Conservation (phyloP, 805 yeast genomes). For the Starmerella sp. region DNA sequence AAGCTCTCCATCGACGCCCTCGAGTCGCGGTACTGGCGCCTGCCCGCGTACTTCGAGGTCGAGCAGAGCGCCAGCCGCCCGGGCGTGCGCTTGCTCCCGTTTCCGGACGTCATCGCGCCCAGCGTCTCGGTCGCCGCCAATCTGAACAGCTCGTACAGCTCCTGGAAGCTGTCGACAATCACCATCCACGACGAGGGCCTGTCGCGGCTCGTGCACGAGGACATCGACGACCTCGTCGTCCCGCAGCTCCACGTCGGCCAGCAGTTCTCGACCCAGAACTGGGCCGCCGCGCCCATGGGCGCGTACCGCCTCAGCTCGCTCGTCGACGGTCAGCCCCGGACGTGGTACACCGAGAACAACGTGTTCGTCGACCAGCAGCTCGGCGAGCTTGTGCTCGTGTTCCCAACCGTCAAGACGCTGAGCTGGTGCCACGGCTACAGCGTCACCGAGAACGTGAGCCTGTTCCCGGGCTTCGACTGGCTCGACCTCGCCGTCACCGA, state of each 20-base stretch:
- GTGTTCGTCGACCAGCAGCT: conserved; percentile 9
- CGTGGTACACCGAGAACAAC: conserved; percentile 9
- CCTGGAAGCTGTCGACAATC: conserved; percentile 7
- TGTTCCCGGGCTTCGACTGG: conserved; percentile 6
- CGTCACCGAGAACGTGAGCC: neutral
- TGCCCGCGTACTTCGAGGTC: conserved; percentile 11
- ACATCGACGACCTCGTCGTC: conserved; percentile 10
- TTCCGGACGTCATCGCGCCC: neutral
- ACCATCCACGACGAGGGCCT: conserved; percentile 1
- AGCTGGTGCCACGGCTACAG: conserved; percentile 15
- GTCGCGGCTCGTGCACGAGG: conserved; percentile 7
- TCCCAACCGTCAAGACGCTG: neutral
- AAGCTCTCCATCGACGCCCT: neutral
- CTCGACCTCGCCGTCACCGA: neutral
- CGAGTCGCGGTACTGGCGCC: neutral
- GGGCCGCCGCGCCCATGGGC: neutral
- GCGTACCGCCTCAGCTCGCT: conserved; percentile 2
- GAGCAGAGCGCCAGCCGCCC: neutral
- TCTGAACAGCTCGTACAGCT: neutral
- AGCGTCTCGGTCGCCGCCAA: neutral
- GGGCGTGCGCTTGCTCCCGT: neutral
- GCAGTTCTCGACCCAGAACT: conserved; percentile 3
- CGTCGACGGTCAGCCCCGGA: conserved; percentile 10
- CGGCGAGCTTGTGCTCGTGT: conserved; percentile 10
- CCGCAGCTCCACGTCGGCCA: conserved; percentile 11